Base-by-base conservation (phyloP, 139 green algal species). In the Auxenochlorella pyrenoidosa region DNA sequence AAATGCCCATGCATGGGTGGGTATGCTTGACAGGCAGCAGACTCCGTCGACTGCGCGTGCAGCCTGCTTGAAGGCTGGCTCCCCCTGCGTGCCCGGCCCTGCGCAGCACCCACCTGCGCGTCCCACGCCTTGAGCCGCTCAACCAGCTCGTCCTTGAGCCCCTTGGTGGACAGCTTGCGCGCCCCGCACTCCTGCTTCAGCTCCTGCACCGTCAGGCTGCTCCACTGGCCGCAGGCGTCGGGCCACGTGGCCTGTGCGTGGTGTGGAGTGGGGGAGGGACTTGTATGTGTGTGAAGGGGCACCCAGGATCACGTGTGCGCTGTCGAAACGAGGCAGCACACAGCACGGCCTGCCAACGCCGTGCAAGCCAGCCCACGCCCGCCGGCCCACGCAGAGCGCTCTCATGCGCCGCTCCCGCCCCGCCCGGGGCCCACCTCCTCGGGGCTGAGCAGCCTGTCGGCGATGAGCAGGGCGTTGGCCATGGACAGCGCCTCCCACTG, bases 121-220 rank as follows among this genome's bases (percentile, higher is more conserved):
- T 88, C 63, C 41, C 51, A 77, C 51, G 75, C 75, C 47, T 78
- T 34, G 63, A 91, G 77, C 47, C 76, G n/a, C 47, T 47, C 21
- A 28, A 91, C 54, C 18, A 91, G 47, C 54, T 91, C 76, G 18
- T 58, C 65, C 34, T 89, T 89, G 34, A 81, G 81, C 16, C 84
- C 84, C 30, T 72, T 88, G 30, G 36, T 59, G 30, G 73, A 38
- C 65, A 91, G 82, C 43, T 66, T 66, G 65, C 72, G 75, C 24
- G 71, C 18, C 16, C 43, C 8, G 75, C 84, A 83, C 58, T 73
- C 76, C 59, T 76, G 38, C 58, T 65, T 63, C 38, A 88, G 75
- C 75, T 88, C 34, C 58, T 44, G 38, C 30, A 84, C 84, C 13
- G 84, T 84, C 59, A 83, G 41, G 41, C 41, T 47, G 59, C 21